Evolutionary conservation across 2,329 filamentous ascomycete species (phyloP), one percentile per base, ranked within the genome.

Genomic region (Trichoderma oligosporum): DNA sequence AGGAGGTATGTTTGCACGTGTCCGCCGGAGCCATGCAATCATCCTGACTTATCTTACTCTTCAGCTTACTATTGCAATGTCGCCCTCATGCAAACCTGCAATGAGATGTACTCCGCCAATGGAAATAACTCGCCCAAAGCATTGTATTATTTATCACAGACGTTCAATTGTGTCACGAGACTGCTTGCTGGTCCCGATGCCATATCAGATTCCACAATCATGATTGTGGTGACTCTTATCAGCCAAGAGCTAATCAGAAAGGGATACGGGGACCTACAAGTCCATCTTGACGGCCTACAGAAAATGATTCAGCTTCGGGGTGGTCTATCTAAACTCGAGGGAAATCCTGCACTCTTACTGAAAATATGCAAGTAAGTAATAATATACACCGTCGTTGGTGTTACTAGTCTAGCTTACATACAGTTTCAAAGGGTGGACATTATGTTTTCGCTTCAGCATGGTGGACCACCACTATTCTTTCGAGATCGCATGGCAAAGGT

Each of bases 171-270:
- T 11, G 51, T 69, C 22, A 66, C 63, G 11, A 35, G 62, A 51
- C 47, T 61, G 16, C 53, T 68, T 1, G 62, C 60, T 7, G 57
- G 64, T 16, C 20, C 45, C 2, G 62, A 66, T 4, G 64, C 65
- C 5, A 55, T 68, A 4, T 64, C 64, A 4, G 64, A 69, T 41
- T 61, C 63, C 16, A 66, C 64, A 4, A 60, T 70, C 6, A 64
- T 60, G n/a, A 64, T 69, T 7, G 62, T 70, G 33, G 42, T 69
- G 25, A 61, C 62, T 7, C 61, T 68, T 5, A 60, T 66, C n/a
- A 58, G 59, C 6, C 67, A 66, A 8, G 68, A 68, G 41, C 62
- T 64, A 45, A 60, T 65, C 22, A 56, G 61, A 27, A 58, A 61
- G 3, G 52, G 59, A 5, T 45, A 48, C 11, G 25, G 9, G 9